These are phyloP conservation scores for Eutrema yunnanense DNA, from an alignment of 345 rosid genomes.

Conservation along the genomic window DNA sequence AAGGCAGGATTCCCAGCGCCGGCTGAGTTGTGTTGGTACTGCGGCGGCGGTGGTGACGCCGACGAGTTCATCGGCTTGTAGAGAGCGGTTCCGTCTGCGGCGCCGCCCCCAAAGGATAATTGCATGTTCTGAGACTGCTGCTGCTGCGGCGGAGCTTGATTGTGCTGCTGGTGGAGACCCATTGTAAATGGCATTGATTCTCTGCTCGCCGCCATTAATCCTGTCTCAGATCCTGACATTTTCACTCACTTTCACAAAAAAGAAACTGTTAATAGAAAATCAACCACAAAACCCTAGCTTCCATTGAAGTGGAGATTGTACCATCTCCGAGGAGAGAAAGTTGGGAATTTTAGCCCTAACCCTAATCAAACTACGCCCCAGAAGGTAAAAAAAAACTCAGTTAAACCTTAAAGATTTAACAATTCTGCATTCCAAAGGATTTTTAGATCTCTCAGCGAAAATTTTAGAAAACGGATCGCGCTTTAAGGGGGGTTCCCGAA, in stretches of 20 bases:
- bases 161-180: constrained; percentile 16
- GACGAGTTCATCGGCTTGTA: constrained; percentile 16
- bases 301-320: constrained; percentile 3
- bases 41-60: constrained; percentile 4
- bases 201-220: constrained; percentile 9
- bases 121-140: constrained; percentile 25
- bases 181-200: neutral
- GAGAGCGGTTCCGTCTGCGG: neutral
- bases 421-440: neutral
- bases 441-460: neutral
- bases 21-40: constrained; percentile 4
- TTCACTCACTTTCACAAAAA: neutral
- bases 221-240: constrained; percentile 25
- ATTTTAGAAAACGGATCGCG: neutral
- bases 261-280: neutral
- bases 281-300: neutral
- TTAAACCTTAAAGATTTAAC: neutral
- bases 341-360: neutral
- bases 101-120: neutral
- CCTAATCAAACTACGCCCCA: neutral
- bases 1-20: neutral
- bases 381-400: neutral
- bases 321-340: constrained; percentile 2
- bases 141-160: neutral
- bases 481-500: neutral